A percentile compares a stretch with the other conserved stretches of the same genome.
phyloP scores from a whole-genome alignment of 2,329 filamentous ascomycete genomes.

The Sordariomycetes sp. region DNA sequence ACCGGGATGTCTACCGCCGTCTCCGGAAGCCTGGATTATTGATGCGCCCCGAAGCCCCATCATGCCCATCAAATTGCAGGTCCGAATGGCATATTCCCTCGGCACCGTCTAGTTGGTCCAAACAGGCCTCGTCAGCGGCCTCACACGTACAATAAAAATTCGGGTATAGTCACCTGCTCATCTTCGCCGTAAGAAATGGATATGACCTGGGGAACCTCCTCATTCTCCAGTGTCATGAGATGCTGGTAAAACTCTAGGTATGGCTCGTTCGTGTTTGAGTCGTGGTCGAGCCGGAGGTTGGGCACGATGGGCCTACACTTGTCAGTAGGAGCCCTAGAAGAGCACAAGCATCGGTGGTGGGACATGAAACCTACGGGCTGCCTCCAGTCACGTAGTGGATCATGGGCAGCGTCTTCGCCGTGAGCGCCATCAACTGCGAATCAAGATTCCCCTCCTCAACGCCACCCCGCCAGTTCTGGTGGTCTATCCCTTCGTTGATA shows the following conservation, averaged over 20 bases:
- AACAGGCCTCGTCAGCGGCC: not conserved
- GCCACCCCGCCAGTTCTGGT: slow-evolving; percentile 17
- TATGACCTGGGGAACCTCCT: slow-evolving; percentile 44
- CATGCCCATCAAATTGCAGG: slow-evolving; percentile 46
- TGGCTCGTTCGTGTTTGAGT: slow-evolving; percentile 47
- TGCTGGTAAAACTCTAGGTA: slow-evolving; percentile 53
- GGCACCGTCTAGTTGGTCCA: slow-evolving; percentile 31
- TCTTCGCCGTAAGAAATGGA: slow-evolving; percentile 56
- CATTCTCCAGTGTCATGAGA: slow-evolving; percentile 30
- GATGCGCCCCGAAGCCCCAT: slow-evolving; percentile 54
- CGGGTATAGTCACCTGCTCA: slow-evolving; percentile 28
- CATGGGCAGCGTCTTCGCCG: slow-evolving; percentile 11
- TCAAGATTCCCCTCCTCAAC: slow-evolving; percentile 15
- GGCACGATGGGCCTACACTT: slow-evolving; percentile 17
- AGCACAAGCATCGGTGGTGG: not conserved
- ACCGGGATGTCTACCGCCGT: slow-evolving; percentile 16
- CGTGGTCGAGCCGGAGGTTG: slow-evolving; percentile 11
- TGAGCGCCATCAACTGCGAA: slow-evolving; percentile 8
- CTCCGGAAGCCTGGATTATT: slow-evolving; percentile 52
- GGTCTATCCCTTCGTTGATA: slow-evolving; percentile 23
- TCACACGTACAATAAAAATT: not conserved
- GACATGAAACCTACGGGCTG: slow-evolving; percentile 2
- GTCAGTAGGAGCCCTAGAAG: slow-evolving; percentile 9
- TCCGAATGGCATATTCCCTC: slow-evolving; percentile 34
- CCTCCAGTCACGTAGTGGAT: slow-evolving; percentile 14